Evolutionary conservation across 2,329 filamentous ascomycete species (phyloP).

Genomic region (Aquanectria penicillioides): DNA sequence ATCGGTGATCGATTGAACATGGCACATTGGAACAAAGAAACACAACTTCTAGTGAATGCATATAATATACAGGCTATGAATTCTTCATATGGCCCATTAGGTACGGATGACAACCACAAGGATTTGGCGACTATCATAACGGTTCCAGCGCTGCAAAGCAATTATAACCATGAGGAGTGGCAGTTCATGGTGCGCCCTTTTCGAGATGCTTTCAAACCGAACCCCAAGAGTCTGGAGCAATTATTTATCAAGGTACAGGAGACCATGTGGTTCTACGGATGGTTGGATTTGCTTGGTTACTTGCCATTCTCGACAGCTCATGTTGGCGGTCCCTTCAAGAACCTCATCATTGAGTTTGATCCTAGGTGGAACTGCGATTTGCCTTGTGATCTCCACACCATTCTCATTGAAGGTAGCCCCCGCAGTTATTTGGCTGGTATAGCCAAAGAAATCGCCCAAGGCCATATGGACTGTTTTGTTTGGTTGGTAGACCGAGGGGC

Average conservation of each 20-base stretch:
- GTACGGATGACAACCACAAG: no score
- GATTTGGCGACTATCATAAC: background rate
- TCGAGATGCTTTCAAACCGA: background rate
- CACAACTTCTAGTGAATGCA: background rate
- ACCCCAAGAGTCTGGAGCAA: background rate
- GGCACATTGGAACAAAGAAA: background rate
- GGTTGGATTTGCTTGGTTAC: no score
- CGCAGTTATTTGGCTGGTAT: background rate
- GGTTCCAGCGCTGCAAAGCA: background rate
- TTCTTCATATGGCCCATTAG: no score
- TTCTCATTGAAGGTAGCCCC: background rate
- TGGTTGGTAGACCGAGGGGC: constrained; percentile 1
- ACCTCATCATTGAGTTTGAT: constrained; percentile 2
- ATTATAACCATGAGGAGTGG: background rate
- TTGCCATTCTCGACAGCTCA: background rate
- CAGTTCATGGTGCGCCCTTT: background rate
- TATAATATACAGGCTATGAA: no score
- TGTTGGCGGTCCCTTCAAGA: background rate
- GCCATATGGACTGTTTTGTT: background rate
- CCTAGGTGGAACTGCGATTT: background rate
- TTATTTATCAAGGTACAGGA: no score
- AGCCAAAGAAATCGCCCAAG: background rate
- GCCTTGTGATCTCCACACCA: background rate
- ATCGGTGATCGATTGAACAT: background rate
- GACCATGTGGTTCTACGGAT: no score